A percentile compares a stretch with the other conserved stretches of the same genome.
Evolutionary conservation across 805 yeast genomes (phyloP).

Genomic region (Zygotorulaspora florentina): DNA sequence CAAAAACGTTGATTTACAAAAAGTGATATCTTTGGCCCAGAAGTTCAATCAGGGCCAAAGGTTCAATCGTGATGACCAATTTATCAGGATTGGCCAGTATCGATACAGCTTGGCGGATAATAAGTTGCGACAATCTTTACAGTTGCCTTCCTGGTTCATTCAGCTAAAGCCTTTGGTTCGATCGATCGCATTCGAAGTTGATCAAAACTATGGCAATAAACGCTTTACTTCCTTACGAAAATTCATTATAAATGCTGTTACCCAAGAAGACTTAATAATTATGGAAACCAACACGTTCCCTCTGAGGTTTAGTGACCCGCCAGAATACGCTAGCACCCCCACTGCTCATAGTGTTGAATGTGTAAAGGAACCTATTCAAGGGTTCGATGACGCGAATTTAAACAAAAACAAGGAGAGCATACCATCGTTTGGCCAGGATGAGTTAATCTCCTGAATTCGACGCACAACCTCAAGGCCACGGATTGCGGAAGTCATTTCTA

Average conservation of each 20-base stretch:
- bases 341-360: not conserved
- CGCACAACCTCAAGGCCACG: not conserved
- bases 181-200: constrained; percentile 31
- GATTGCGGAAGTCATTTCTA: not conserved
- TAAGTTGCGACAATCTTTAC: constrained; percentile 29
- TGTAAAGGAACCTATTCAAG: constrained; percentile 4
- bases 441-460: constrained; percentile 15
- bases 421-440: constrained; percentile 35
- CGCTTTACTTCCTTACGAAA: constrained; percentile 38
- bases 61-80: constrained; percentile 20
- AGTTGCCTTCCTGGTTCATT: constrained; percentile 32
- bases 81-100: constrained; percentile 29
- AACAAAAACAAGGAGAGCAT: constrained; percentile 8
- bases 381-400: not conserved
- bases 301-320: constrained; percentile 15
- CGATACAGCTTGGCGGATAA: constrained; percentile 25
- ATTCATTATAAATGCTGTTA: constrained; percentile 42
- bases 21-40: constrained; percentile 16
- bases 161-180: constrained; percentile 31
- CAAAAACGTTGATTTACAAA: constrained; percentile 8
- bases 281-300: constrained; percentile 21
- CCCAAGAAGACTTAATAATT: constrained; percentile 34
- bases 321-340: constrained; percentile 17
- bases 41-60: constrained; percentile 17
- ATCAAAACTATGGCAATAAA: constrained; percentile 38